Evolutionary conservation across 441 rosid species (phyloP).

Genomic region (Euphorbia corollata): DNA sequence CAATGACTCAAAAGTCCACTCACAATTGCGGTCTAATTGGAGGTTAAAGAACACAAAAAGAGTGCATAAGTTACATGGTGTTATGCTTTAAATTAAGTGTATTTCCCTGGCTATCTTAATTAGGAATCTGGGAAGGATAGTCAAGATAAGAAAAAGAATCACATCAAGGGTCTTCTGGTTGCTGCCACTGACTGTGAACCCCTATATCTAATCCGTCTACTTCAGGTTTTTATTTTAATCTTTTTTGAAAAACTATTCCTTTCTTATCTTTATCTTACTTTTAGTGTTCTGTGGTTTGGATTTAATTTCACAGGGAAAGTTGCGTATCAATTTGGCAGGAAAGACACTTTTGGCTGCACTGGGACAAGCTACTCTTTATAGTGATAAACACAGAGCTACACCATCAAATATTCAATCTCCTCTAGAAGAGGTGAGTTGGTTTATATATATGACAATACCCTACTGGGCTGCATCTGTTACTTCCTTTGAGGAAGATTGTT

Average conservation of each 20-base stretch:
- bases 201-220: conserved; percentile 75
- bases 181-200: conserved; percentile 95
- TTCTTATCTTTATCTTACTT: conserved; percentile 13
- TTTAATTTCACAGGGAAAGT: conserved; percentile 45
- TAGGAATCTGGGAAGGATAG: conserved; percentile 93
- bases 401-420: conserved; percentile 57
- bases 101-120: conserved; percentile 18
- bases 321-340: conserved; percentile 71
- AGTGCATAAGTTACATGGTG: not conserved
- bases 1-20: not conserved
- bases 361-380: conserved; percentile 78
- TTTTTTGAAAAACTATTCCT: conserved; percentile 1
- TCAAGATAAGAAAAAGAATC: conserved; percentile 84
- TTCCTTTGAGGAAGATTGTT: not conserved
- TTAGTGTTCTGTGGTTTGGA: conserved; percentile 14
- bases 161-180: conserved; percentile 82
- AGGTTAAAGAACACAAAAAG: not conserved
- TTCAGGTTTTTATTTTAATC: conserved; percentile 53
- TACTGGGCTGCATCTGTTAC: not conserved
- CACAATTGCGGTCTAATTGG: not conserved
- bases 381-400: conserved; percentile 59
- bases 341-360: conserved; percentile 90
- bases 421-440: conserved; percentile 66
- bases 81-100: not conserved
- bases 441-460: not conserved